Evolutionary conservation across 148 eudicot species (phyloP).

Genomic region (Arctostaphylos glauca): DNA sequence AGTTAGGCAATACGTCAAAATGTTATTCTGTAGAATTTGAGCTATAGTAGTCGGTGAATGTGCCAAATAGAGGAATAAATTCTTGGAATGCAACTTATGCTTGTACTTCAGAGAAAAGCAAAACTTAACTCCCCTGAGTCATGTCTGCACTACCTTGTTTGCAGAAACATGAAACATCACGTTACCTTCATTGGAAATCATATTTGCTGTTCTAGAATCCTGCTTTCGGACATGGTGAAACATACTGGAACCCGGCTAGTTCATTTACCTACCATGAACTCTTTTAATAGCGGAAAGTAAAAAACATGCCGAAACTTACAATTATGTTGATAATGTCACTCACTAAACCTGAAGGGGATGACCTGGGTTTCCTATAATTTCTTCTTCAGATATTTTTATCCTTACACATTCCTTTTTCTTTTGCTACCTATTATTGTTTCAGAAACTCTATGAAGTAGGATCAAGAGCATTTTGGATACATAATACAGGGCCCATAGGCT

Average conservation of each 20-base stretch:
- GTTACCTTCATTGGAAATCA: not conserved
- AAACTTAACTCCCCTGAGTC: not conserved
- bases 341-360: not conserved
- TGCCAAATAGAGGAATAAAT: not conserved
- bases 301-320: not conserved
- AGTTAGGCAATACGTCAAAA: not conserved
- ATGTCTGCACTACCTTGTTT: not conserved
- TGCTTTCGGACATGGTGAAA: not conserved
- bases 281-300: not conserved
- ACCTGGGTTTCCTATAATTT: not conserved
- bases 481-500: slow-evolving; percentile 44
- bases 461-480: slow-evolving; percentile 40
- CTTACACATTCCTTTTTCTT: not conserved
- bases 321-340: not conserved
- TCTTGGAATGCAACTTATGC: not conserved
- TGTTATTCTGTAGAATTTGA: not conserved
- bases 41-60: not conserved
- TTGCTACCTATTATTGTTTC: not conserved
- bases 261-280: not conserved
- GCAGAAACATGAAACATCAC: not conserved
- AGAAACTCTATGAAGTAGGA: slow-evolving; percentile 35
- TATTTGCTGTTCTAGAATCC: not conserved
- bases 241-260: not conserved
- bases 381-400: not conserved
- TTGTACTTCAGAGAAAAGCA: not conserved